Evolutionary conservation across 1,284 basidiomycete species (phyloP), one percentile per base, ranked within the genome.

Genomic region (Heterobasidion parviporum): DNA sequence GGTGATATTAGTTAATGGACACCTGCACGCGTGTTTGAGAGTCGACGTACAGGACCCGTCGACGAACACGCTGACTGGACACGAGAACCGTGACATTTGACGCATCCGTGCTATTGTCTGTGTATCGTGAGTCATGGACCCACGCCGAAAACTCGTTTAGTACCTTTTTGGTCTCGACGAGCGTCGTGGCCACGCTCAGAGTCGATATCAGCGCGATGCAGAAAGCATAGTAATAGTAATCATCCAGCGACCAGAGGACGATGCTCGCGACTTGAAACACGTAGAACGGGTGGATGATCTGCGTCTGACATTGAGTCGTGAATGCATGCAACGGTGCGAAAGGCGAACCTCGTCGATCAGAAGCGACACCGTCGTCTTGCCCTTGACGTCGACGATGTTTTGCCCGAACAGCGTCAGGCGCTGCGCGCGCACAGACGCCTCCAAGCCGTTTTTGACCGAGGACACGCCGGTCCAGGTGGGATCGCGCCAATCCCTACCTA

Each of bases 211-310:
- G 74, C 41, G 88, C 93, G 62, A 99, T 99, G 65, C 95, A 98
- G 64, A 96, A 96, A 2, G 96, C 97, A 69, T 99, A 99, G 68
- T 97, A 98, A 69, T 91, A 96, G 67, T 98, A 95, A 67, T 98
- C 82, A 65, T 99, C 97, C 55, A 98, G 64, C 3, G 89, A 89
- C 97, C 97, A 99, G 9, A 99, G 74, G 26, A 92, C 74, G 63
- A 99, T 92, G 60, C 94, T 97, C 51, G 94, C 94, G 62, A 99
- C 89, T 79, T 99, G 97, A 70, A 99, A 99, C 56, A 99, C 89
- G 67, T 97, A 98, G 72, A 98, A 98, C 0, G 94, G 94, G 67
- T 98, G 94, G 36, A 98, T 87, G 53, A 94, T 81, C 89, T 91
- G 56, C 33, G 14, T 48, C 35, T 16, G 52, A 53, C 44, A 32